Percentiles rank a stretch among this genome's conserved stretches.
Conservation (phyloP, 805 yeast species). For the Saturnispora serradocipensis region DNA sequence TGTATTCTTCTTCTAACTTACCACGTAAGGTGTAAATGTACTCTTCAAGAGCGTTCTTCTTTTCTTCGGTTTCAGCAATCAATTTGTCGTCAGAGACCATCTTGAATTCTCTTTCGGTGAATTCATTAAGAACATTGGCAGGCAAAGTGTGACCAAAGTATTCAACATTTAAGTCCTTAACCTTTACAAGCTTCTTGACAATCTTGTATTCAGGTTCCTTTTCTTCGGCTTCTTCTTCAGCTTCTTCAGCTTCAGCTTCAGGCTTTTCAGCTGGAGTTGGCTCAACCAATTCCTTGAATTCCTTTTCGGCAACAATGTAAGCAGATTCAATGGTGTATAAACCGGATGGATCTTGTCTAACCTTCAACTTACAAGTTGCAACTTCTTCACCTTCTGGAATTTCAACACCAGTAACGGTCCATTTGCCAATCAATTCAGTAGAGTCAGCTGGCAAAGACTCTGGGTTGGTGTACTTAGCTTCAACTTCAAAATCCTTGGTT, state of each 20-base stretch:
- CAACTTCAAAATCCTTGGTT: conserved; percentile 76
- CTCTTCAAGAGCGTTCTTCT: conserved; percentile 96
- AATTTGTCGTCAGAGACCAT: conserved; percentile 87
- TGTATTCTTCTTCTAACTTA: conserved; percentile 86
- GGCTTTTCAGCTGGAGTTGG: conserved; percentile 33
- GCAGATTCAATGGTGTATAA: conserved; percentile 91
- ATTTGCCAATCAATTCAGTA: conserved; percentile 60
- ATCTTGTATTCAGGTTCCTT: conserved; percentile 80
- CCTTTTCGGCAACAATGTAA: conserved; percentile 85
- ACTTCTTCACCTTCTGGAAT: conserved; percentile 67
- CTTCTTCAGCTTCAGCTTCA: conserved; percentile 35
- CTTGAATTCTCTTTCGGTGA: conserved; percentile 75
- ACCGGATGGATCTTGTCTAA: conserved; percentile 96
- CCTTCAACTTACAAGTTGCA: conserved; percentile 82
- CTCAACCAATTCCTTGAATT: conserved; percentile 82
- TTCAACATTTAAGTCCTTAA: conserved; percentile 60
- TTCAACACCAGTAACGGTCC: conserved; percentile 81
- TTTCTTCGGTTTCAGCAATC: conserved; percentile 97
- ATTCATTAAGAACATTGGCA: conserved; percentile 43
- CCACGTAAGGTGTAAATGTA: conserved; percentile 96
- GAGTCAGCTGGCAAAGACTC: conserved; percentile 65
- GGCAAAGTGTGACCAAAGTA: conserved; percentile 57
- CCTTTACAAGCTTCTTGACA: conserved; percentile 91
- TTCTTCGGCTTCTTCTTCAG: conserved; percentile 35
- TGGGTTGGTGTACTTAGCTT: conserved; percentile 77